Evolutionary conservation across 2,329 filamentous ascomycete species (phyloP), one percentile per base, ranked within the genome.

Genomic region (Talaromyces piceae): DNA sequence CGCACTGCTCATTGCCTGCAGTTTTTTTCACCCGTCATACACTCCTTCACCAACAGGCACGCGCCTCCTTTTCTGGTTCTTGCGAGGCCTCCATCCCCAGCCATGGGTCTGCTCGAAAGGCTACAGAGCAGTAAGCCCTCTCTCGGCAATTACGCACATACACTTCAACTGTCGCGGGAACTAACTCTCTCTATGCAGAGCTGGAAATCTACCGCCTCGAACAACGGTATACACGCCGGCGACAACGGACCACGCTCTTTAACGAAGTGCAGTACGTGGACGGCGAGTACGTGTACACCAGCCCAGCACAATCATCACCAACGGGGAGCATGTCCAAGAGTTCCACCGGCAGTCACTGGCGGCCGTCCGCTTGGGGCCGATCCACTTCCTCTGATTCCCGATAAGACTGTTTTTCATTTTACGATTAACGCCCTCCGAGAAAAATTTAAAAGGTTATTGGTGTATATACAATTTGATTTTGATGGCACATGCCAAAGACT

Each of bases 151-250:
- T 7, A 1, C 16, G 22, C 25, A 9, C 28, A 9, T 16, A 18
- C 11, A 11, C 27, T 13, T 27, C 43, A 43, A 22, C 6, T n/a
- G n/a, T n/a, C n/a, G n/a, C n/a, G n/a, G n/a, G 51, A 49, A 45
- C 53, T 43, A 26, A 31, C 47, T 45, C 22, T 23, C 11, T 22
- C 4, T 39, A 16, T 41, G 54, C 82, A 87, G 77, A 72, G 60
- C 76, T 94, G 63, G 90, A 97, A 77, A 82, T 97, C 64, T 93
- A 95, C 78, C 88, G 90, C 46, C 84, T 97, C 59, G 91, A 97
- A 75, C 86, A 96, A 75, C 86, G 89, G 62, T 97, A 97, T 77
- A 94, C 91, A 47, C 87, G 87, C 63, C 86, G 89, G 67, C 89
- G 91, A 63, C 88, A 91, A 61, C 88, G 91, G 68, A 91, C 84